Evolutionary conservation across 2,329 filamentous ascomycete species (phyloP).

Genomic region (Trichoderma gracile): DNA sequence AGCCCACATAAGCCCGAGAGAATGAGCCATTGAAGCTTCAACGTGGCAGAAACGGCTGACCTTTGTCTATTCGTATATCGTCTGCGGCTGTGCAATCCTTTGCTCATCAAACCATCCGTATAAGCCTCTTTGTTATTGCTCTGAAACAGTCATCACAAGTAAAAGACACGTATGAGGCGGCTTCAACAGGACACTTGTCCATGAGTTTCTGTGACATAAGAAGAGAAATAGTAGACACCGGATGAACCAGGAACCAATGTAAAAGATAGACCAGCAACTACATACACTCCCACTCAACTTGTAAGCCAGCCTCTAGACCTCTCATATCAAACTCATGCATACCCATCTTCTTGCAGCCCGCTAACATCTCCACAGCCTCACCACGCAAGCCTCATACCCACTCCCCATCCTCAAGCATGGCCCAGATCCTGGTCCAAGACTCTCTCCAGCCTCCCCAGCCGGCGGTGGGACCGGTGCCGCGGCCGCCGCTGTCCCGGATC

Average conservation of each 20-base stretch:
- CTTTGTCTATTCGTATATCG: not conserved
- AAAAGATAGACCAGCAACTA: not conserved
- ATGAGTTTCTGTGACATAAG: not conserved
- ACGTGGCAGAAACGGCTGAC: not conserved
- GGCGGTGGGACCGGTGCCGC: not conserved
- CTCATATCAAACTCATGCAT: too few species aligned
- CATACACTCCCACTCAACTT: not conserved
- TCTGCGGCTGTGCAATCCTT: slow-evolving; percentile 7
- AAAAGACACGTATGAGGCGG: slow-evolving; percentile 20
- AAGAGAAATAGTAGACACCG: not conserved
- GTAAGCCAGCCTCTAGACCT: not conserved
- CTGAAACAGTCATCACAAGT: not conserved
- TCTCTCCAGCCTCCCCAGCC: slow-evolving; percentile 11
- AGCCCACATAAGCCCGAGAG: not conserved
- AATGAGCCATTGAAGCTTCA: not conserved
- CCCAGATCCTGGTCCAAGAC: slow-evolving; percentile 13
- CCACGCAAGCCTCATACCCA: not conserved
- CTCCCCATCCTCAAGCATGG: not conserved
- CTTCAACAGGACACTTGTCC: slow-evolving; percentile 18
- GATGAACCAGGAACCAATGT: not conserved
- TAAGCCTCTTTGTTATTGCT: not conserved
- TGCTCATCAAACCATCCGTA: slow-evolving; percentile 5
- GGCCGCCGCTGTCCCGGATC: slow-evolving; percentile 18
- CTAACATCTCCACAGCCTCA: not conserved
- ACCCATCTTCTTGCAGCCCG: too few species aligned